Evolutionary conservation across 23 red algal species (phyloP).

Genomic region (Gracilaria vermiculophylla): DNA sequence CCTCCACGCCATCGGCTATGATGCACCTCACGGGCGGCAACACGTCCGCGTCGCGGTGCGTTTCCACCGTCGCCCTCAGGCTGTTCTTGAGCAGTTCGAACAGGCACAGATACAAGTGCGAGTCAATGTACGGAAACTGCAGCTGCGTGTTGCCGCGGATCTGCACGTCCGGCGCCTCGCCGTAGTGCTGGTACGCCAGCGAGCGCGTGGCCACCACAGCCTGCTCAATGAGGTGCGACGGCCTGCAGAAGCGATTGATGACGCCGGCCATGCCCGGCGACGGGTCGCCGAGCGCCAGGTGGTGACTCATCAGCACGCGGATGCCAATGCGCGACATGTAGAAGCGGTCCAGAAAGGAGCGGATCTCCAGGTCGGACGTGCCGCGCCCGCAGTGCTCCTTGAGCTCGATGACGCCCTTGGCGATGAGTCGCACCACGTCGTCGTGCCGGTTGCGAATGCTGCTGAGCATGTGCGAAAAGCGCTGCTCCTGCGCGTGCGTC

Average conservation of each 20-base stretch:
- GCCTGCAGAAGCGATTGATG: constrained; percentile 85
- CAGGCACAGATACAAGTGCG: constrained; percentile 81
- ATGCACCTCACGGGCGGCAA: constrained; percentile 89
- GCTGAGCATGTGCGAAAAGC: constrained; percentile 81
- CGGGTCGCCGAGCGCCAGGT: constrained; percentile 60
- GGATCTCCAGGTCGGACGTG: constrained; percentile 85
- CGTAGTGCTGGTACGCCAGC: constrained; percentile 86
- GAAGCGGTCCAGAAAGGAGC: constrained; percentile 92
- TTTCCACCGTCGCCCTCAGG: constrained; percentile 84
- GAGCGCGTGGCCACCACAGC: constrained; percentile 70
- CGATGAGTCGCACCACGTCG: constrained; percentile 90
- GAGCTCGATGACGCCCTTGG: constrained; percentile 89
- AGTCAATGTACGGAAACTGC: constrained; percentile 92
- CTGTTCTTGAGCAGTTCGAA: constrained; percentile 91
- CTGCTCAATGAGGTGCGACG: constrained; percentile 75
- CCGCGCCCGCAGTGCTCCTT: constrained; percentile 78
- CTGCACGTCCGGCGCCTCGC: constrained; percentile 75
- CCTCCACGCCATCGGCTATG: constrained; percentile 95
- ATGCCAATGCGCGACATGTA: constrained; percentile 97
- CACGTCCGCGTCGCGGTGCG: constrained; percentile 66
- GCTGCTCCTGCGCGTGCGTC: constrained; percentile 60
- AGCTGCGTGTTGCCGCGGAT: constrained; percentile 85
- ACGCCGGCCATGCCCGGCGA: constrained; percentile 84
- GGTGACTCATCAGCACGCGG: constrained; percentile 88
- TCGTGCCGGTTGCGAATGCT: constrained; percentile 79